Base-by-base conservation (phyloP, 371 early-diverging fungal genomes). In the Mortierella sp. region DNA sequence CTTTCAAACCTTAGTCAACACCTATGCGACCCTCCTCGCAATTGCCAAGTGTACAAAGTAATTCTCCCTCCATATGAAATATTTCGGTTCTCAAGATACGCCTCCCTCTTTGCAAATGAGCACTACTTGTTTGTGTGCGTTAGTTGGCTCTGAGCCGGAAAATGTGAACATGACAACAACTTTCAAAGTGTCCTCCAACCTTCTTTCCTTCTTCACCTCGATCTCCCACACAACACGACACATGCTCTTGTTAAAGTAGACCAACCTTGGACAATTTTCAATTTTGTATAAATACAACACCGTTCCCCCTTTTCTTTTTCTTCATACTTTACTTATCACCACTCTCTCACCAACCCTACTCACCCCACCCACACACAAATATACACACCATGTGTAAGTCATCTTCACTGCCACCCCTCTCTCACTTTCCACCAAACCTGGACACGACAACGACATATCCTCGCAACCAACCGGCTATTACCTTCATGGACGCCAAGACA, bases 361-460 rank as follows among this genome's bases (percentile, higher is more conserved):
- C 41, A 11, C 44, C 1, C 14, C 54, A 51, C 63, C 32, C 58
- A 65, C 51, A 54, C 41, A 49, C 35, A 54, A 56, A 35, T 55
- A 74, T 63, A 74, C 54, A 60, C 75, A 75, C 63, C 54, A 75
- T 80, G 80, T 80, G 76, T 80, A 80, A 75, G 80, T 80, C 18
- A 27, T 27, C 63, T 21, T 21, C 43, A 14, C 21, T n/a, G n/a
- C 38, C 56, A 16, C 14, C 24, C 16, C 4, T 46, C 24, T 11
- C 27, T 21, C 16, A 4, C 18, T 21, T 49, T 54, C 24, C 24
- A 54, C 24, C 21, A 41, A 41, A 6, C 41, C 8, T 18, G 27
- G 11, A 10, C 1, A 56, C n/a, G 27, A 10, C 51, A 18, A 21
- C 51, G 51, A 51, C 51, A 51, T 18, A 51, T 51, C 56, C 27